A percentile compares a stretch with the other conserved stretches of the same genome.
Evolutionary conservation across 2,329 filamentous ascomycete species (phyloP).

Genomic region (Xylariaceae sp.): DNA sequence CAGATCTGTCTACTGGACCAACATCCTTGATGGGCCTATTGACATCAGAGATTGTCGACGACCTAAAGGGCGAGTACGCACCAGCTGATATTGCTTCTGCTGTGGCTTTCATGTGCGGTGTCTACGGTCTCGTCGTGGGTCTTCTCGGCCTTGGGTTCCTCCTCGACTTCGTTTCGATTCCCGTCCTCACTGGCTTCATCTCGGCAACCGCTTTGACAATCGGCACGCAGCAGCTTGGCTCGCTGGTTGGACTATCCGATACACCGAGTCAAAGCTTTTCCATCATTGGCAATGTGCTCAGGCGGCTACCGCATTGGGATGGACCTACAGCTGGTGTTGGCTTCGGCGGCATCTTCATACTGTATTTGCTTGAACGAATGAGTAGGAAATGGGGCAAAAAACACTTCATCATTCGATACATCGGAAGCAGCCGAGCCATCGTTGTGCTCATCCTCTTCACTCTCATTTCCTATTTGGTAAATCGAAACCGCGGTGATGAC

Average conservation of each 20-base stretch:
- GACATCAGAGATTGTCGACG: slow-evolving; percentile 56
- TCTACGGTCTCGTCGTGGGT: slow-evolving; percentile 56
- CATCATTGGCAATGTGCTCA: slow-evolving; percentile 57
- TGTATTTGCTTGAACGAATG: slow-evolving; percentile 53
- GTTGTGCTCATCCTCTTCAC: slow-evolving; percentile 59
- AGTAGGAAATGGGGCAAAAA: slow-evolving; percentile 57
- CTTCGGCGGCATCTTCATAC: slow-evolving; percentile 52
- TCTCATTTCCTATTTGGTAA: slow-evolving; percentile 59
- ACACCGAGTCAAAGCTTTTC: slow-evolving; percentile 47
- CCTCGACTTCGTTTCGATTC: slow-evolving; percentile 62
- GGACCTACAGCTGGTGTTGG: slow-evolving; percentile 58
- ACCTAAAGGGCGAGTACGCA: slow-evolving; percentile 48
- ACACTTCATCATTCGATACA: slow-evolving; percentile 54
- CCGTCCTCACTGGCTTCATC: slow-evolving; percentile 62
- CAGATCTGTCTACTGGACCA: slow-evolving; percentile 59
- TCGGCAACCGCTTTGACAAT: slow-evolving; percentile 64
- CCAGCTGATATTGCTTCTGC: slow-evolving; percentile 56
- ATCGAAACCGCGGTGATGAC: slow-evolving; percentile 43
- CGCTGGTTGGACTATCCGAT: slow-evolving; percentile 54
- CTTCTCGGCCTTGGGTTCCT: slow-evolving; percentile 61
- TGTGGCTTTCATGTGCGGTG: slow-evolving; percentile 60
- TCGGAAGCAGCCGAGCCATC: slow-evolving; percentile 58
- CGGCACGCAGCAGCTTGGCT: slow-evolving; percentile 60
- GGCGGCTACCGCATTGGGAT: slow-evolving; percentile 52
- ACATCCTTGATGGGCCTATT: slow-evolving; percentile 62